Conservation (phyloP, 202 grass and related monocot species). For the Schoenoplectus triqueter region DNA sequence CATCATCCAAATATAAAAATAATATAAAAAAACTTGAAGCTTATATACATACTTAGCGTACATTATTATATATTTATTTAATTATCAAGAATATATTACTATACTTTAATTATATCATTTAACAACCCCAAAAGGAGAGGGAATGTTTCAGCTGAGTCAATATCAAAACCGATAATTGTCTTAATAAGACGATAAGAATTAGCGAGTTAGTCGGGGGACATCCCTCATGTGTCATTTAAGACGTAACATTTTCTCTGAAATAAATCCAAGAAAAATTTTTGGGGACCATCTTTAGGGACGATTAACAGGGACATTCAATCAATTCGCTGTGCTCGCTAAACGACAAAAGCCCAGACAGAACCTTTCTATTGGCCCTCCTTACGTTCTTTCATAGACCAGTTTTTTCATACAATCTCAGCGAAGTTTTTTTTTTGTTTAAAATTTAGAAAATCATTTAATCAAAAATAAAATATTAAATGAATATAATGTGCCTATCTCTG, state of each 20-base stretch:
- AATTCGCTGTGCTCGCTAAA: conserved; percentile 36
- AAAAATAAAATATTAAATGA: too few relatives aligned
- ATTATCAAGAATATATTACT: neutral
- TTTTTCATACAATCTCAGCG: neutral
- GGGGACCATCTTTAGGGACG: conserved; percentile 21
- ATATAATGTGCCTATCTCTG: too few relatives aligned
- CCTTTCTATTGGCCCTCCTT: conserved; percentile 12
- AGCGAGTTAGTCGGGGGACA: conserved; percentile 13
- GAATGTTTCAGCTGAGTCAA: neutral
- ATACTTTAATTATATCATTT: neutral
- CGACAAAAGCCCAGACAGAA: conserved; percentile 30
- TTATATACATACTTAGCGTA: neutral
- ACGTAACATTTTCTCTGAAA: conserved; percentile 23
- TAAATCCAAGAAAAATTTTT: conserved; percentile 23
- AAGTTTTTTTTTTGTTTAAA: too few relatives aligned
- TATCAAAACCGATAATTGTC: neutral
- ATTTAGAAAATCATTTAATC: too few relatives aligned
- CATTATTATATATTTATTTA: too few relatives aligned
- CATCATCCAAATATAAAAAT: too few relatives aligned
- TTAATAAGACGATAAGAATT: conserved; percentile 29
- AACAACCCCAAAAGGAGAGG: conserved; percentile 10
- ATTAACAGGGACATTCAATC: conserved; percentile 24
- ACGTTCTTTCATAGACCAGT: neutral
- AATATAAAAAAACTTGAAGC: too few relatives aligned
- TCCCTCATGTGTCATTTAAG: conserved; percentile 35